Evolutionary conservation across 345 rosid genomes (phyloP).

Genomic region (Bruguiera sexangula): DNA sequence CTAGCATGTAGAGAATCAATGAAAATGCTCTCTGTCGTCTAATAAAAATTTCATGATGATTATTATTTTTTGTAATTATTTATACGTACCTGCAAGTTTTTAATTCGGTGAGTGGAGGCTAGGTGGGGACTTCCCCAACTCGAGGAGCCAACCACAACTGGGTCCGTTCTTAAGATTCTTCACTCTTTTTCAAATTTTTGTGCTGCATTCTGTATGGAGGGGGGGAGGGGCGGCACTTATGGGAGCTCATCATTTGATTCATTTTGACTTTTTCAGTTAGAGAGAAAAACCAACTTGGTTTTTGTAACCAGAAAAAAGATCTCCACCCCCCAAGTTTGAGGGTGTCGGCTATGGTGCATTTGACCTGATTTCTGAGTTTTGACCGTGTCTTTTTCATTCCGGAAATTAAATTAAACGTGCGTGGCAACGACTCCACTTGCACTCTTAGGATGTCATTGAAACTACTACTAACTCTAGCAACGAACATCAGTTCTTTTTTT

Average conservation of each 20-base stretch:
- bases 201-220: slow-evolving; percentile 14
- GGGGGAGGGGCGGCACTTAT: not conserved
- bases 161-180: slow-evolving; percentile 9
- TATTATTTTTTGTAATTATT: not conserved
- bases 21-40: not conserved
- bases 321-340: not conserved
- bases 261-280: slow-evolving; percentile 17
- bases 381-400: not conserved
- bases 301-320: not conserved
- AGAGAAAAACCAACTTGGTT: slow-evolving; percentile 6
- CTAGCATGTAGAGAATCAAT: slow-evolving; percentile 6
- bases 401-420: no score
- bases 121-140: slow-evolving; percentile 33
- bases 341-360: not conserved
- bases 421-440: no score
- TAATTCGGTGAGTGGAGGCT: slow-evolving; percentile 16
- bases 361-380: not conserved
- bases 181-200: not conserved
- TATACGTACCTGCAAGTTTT: no score
- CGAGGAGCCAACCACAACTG: slow-evolving; percentile 39
- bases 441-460: no score
- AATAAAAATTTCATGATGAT: no score
- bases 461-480: no score
- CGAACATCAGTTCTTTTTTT: no score
- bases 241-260: slow-evolving; percentile 14